Evolutionary conservation across 768 basidiomycete species (phyloP), one percentile per base, ranked within the genome.

Genomic region (Mycena capillaripes): DNA sequence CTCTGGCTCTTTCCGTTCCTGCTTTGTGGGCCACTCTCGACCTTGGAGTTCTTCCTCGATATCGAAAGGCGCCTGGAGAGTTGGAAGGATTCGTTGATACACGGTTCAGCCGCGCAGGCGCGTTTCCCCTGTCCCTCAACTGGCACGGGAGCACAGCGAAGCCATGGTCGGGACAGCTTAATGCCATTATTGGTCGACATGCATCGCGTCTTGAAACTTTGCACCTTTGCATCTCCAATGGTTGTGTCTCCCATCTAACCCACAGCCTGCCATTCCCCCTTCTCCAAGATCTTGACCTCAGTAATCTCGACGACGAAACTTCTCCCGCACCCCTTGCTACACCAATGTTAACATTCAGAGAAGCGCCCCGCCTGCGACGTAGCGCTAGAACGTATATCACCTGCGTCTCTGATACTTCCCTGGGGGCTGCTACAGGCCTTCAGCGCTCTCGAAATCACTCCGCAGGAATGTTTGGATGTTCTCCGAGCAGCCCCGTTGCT

Each of bases 81-180:
- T 38, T 64, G 50, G 34, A 52, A 30, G 25, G 27, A 27, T 21
- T 38, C 6, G 16, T 42, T 10, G 63, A 64, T 19, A 27, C 34
- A 19, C 53, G 63, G 63, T 55, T 64, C 23, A 53, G 50, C 23
- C 50, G 63, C 50, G 63, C 63, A 21, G 50, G 63, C 16, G 63
- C 63, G 19, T 34, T 64, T 36, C 63, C 50, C n/a, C 17, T 64
- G 48, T 64, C n/a, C 32, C 25, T 64, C 17, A 19, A 0, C n/a
- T 53, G 50, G 48, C 4, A 16, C 9, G 50, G 48, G 32, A 8
- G 0, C 52, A 23, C 61, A 4, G 25, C 25, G n/a, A 14, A 23
- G 4, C 48, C 48, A 40, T 21, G 46, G 30, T 63, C 34, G 4
- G 12, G 11, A 16, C 50, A 52, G 48, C 11, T 30, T 8, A 64